Conservation (phyloP, 2,329 filamentous ascomycete genomes). For the Hypocrella siamensis region DNA sequence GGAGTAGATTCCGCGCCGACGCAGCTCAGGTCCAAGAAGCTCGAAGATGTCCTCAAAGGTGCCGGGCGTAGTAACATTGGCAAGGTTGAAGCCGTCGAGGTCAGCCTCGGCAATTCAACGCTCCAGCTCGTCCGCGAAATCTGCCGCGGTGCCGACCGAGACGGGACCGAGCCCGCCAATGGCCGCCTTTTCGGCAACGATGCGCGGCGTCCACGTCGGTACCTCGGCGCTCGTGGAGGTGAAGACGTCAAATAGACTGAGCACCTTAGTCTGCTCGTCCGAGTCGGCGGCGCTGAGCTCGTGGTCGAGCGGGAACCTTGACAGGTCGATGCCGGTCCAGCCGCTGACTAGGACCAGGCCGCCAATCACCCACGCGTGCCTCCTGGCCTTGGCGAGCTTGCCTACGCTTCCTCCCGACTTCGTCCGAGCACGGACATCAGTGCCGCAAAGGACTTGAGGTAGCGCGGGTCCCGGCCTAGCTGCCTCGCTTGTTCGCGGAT, state of each 20-base stretch:
- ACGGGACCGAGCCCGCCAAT: not conserved
- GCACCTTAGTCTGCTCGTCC: not conserved
- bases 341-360: not conserved
- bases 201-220: not conserved
- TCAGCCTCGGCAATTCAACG: not conserved
- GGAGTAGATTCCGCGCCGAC: not conserved
- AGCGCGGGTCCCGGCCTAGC: not conserved
- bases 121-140: not conserved
- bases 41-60: not conserved
- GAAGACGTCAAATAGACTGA: not conserved
- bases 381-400: not conserved
- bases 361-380: not conserved
- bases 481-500: not conserved
- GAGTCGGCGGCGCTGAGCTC: not conserved
- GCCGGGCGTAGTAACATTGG: not conserved
- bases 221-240: not conserved
- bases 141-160: not conserved
- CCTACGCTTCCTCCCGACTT: not conserved
- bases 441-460: not conserved
- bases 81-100: not conserved
- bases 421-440: not conserved
- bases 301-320: not conserved
- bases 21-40: not conserved
- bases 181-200: not conserved
- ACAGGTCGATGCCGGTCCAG: not conserved